Conservation (phyloP, 108 stramenopile species). For the Mediolabrus comicus region DNA sequence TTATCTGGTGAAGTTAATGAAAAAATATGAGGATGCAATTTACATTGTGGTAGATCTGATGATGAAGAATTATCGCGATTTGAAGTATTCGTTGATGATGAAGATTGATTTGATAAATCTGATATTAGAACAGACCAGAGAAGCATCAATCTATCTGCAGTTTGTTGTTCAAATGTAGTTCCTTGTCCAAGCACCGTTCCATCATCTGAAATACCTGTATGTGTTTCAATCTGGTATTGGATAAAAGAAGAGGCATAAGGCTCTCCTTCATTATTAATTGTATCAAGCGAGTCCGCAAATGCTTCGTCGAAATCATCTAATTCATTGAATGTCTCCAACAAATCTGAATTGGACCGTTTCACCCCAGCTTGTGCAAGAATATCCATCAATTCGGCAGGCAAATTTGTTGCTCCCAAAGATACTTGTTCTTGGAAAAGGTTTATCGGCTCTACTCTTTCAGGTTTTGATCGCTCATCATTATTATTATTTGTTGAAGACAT, state of each 20-base stretch:
- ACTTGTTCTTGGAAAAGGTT: background rate
- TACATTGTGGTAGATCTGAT: conserved; percentile 8
- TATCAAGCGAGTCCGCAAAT: conserved; percentile 7
- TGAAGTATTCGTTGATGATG: background rate
- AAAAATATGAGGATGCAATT: background rate
- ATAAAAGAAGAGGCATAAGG: background rate
- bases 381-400: conserved; percentile 28
- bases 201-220: conserved; percentile 3
- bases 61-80: background rate
- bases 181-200: conserved; percentile 11
- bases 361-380: conserved; percentile 32
- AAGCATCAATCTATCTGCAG: conserved; percentile 23
- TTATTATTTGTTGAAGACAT: no score
- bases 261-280: background rate
- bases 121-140: conserved; percentile 14
- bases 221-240: background rate
- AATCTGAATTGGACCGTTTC: conserved; percentile 26
- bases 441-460: no score
- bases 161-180: conserved; percentile 18
- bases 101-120: conserved; percentile 7
- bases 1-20: background rate
- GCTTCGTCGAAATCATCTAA: conserved; percentile 18
- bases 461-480: no score
- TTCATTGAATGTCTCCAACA: conserved; percentile 33
- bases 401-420: background rate